A percentile compares a stretch with the other conserved stretches of the same genome.
Conservation (phyloP, 1,284 basidiomycete species). For the Rhizoctonia solani region DNA sequence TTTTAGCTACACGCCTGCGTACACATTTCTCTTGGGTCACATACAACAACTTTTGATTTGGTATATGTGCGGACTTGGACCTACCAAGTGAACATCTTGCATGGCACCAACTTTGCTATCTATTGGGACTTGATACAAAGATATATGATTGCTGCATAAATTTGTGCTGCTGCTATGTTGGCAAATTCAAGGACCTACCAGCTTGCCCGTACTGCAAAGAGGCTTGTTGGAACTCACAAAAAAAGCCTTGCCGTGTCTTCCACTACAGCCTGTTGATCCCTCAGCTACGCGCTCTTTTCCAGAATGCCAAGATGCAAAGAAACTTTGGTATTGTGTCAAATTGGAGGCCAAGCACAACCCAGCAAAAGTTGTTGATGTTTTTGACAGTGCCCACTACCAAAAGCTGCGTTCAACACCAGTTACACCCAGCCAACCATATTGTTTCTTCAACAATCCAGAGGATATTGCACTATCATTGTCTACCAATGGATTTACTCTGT, state of each 20-base stretch:
- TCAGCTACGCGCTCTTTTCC: slow-evolving; percentile 19
- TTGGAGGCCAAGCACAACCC: slow-evolving; percentile 33
- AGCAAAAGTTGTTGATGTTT: slow-evolving; percentile 40
- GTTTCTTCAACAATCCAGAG: slow-evolving; percentile 43
- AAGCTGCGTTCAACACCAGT: neutral
- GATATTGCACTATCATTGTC: slow-evolving; percentile 46
- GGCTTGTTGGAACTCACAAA: slow-evolving; percentile 4
- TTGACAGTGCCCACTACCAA: slow-evolving; percentile 32
- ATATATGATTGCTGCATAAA: slow-evolving; percentile 38
- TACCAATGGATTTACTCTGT: slow-evolving; percentile 50
- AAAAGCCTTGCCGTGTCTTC: slow-evolving; percentile 19
- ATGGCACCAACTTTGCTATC: neutral
- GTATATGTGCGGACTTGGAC: neutral
- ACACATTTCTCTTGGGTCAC: neutral
- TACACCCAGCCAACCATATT: slow-evolving; percentile 26
- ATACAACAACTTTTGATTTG: neutral
- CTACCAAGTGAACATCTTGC: neutral
- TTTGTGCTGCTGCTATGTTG: slow-evolving; percentile 36
- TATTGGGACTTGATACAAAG: slow-evolving; percentile 18
- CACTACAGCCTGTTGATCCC: slow-evolving; percentile 36
- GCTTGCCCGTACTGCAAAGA: slow-evolving; percentile 36
- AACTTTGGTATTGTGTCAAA: slow-evolving; percentile 41
- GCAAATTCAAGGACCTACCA: slow-evolving; percentile 7
- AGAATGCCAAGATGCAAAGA: slow-evolving; percentile 31
- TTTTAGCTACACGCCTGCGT: neutral